phyloP scores from a whole-genome alignment of 2,329 filamentous ascomycete species.

The Pyricularia pennisetigena region DNA sequence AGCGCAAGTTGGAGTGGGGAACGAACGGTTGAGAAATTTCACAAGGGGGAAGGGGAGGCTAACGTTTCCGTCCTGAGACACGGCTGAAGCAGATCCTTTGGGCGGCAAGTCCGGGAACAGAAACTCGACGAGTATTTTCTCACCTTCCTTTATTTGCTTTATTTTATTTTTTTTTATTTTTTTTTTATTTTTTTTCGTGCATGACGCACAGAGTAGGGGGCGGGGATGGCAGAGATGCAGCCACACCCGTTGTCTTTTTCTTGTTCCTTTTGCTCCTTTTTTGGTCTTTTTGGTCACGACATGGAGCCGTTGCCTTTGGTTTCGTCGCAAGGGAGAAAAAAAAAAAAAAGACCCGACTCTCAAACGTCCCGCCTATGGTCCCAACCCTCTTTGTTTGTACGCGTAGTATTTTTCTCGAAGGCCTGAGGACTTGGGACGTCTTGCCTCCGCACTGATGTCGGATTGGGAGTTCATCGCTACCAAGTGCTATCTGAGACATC shows the following conservation, averaged over 20 bases:
- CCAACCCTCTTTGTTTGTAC: too few relatives aligned
- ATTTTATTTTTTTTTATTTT: too few relatives aligned
- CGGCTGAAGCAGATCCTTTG: background rate
- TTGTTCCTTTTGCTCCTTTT: background rate
- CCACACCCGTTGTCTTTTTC: constrained; percentile 1
- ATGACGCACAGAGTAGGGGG: background rate
- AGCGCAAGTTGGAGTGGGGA: background rate
- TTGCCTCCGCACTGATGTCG: too few relatives aligned
- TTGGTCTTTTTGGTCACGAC: background rate
- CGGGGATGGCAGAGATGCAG: background rate
- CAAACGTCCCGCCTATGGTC: too few relatives aligned
- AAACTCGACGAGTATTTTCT: background rate
- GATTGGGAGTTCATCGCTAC: too few relatives aligned
- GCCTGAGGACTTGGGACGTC: too few relatives aligned
- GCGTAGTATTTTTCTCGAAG: too few relatives aligned
- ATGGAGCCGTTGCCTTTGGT: too few relatives aligned
- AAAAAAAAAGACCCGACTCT: too few relatives aligned
- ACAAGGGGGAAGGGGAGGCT: background rate
- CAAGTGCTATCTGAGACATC: too few relatives aligned
- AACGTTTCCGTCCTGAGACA: background rate
- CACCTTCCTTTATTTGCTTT: too few relatives aligned
- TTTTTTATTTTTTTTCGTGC: background rate
- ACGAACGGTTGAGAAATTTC: background rate
- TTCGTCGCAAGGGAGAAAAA: background rate
- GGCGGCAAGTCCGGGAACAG: background rate